phyloP scores from a whole-genome alignment of 2,329 filamentous ascomycete genomes.

The Diaporthe eres region DNA sequence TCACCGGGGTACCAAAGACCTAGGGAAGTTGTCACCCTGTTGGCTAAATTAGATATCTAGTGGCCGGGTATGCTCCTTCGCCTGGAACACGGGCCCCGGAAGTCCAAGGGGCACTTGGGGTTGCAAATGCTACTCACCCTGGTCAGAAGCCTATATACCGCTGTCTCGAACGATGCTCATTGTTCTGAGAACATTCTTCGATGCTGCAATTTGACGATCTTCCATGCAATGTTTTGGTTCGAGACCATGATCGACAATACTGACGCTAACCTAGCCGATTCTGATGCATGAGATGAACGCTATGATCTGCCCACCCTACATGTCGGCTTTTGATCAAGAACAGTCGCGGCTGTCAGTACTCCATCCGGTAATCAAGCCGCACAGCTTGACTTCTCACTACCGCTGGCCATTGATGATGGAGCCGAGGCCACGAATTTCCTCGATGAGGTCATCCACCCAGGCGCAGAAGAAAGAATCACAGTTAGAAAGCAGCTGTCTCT shows the following conservation, averaged over 20 bases:
- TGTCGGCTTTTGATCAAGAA: background rate
- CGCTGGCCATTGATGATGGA: background rate
- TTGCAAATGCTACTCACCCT: slow-evolving; percentile 22
- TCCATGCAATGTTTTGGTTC: slow-evolving; percentile 26
- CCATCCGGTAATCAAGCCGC: background rate
- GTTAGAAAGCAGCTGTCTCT: background rate
- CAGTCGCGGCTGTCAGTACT: background rate
- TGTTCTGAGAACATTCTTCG: slow-evolving; percentile 21
- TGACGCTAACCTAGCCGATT: slow-evolving; percentile 11
- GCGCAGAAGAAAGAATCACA: background rate
- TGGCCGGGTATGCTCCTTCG: background rate
- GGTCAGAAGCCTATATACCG: background rate
- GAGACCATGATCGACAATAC: slow-evolving; percentile 26
- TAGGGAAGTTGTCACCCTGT: background rate
- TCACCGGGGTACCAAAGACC: background rate
- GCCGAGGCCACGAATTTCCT: background rate
- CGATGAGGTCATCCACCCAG: background rate
- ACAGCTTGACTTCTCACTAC: background rate
- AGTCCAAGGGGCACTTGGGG: slow-evolving; percentile 13
- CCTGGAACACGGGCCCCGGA: slow-evolving; percentile 13
- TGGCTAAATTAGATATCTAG: background rate
- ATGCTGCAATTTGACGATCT: slow-evolving; percentile 1
- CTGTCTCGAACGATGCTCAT: background rate
- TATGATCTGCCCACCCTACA: slow-evolving; percentile 11
- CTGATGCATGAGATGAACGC: slow-evolving; percentile 25